Conservation (phyloP, 176 grass and related monocot genomes). For the Carex pumila region DNA sequence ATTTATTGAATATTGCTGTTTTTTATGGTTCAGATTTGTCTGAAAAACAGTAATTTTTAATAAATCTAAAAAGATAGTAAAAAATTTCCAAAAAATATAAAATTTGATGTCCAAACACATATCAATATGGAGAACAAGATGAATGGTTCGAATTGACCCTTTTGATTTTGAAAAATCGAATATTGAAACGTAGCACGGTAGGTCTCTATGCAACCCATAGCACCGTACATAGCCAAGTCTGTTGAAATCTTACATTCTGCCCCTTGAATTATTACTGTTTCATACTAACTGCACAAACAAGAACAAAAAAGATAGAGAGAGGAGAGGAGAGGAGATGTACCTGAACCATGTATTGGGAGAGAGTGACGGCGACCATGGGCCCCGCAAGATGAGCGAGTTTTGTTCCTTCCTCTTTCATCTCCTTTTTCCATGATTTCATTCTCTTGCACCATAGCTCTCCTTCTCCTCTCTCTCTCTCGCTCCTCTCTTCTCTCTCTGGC, state of each 20-base stretch:
- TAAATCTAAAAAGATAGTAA: too few species aligned
- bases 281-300: neutral
- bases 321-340: neutral
- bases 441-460: neutral
- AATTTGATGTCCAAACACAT: too few species aligned
- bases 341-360: slow-evolving; percentile 15
- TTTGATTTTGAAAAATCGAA: too few species aligned
- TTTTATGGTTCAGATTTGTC: too few species aligned
- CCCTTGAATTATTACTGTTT: neutral
- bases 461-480: neutral
- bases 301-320: neutral
- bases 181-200: too few species aligned
- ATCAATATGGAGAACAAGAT: too few species aligned
- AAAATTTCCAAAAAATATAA: too few species aligned
- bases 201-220: too few species aligned
- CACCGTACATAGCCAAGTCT: too few species aligned
- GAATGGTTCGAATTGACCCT: too few species aligned
- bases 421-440: neutral
- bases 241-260: neutral
- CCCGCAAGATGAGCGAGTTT: slow-evolving; percentile 8
- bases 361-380: slow-evolving; percentile 16
- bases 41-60: too few species aligned
- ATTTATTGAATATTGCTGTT: too few species aligned
- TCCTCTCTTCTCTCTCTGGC: neutral
- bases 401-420: slow-evolving; percentile 5